Evolutionary conservation across 208 protist genomes (phyloP).

Genomic region (Zelonia costaricensis): DNA sequence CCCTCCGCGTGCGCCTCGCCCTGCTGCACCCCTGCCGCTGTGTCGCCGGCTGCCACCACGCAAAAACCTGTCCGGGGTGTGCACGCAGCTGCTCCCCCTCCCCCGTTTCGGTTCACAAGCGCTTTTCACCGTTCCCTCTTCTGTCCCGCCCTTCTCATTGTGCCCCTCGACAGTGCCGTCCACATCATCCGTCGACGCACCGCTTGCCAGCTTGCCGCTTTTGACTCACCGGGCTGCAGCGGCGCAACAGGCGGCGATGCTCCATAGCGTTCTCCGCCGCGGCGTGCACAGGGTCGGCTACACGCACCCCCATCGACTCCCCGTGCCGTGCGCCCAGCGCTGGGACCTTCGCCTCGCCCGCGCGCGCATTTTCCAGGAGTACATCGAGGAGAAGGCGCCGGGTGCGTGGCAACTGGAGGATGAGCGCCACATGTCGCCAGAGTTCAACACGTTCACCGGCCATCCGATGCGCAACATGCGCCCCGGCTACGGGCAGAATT

Average conservation of each 20-base stretch:
- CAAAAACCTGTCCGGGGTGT: too few species aligned
- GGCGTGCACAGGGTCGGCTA: conserved; percentile 84
- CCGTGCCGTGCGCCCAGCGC: conserved; percentile 84
- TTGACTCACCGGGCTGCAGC: too few species aligned
- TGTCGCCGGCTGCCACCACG: too few species aligned
- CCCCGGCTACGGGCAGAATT: conserved; percentile 84
- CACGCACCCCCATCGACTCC: conserved; percentile 58
- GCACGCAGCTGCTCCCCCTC: too few species aligned
- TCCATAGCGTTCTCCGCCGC: conserved; percentile 19
- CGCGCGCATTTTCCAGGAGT: conserved; percentile 89
- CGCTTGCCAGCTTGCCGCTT: conserved; percentile 1
- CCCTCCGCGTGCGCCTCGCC: too few species aligned
- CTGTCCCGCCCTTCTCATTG: too few species aligned
- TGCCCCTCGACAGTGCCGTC: too few species aligned
- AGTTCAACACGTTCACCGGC: conserved; percentile 90
- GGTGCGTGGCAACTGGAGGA: conserved; percentile 92
- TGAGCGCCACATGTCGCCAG: conserved; percentile 88
- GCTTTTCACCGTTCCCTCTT: too few species aligned
- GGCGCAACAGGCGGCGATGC: too few species aligned
- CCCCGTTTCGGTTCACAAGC: too few species aligned
- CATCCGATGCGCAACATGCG: conserved; percentile 87
- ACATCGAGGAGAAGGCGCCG: conserved; percentile 87
- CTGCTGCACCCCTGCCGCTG: too few species aligned
- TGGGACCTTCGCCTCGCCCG: conserved; percentile 86
- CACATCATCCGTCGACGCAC: too few species aligned